phyloP scores from a whole-genome alignment of 2,329 filamentous ascomycete species.

The Nemania serpens region DNA sequence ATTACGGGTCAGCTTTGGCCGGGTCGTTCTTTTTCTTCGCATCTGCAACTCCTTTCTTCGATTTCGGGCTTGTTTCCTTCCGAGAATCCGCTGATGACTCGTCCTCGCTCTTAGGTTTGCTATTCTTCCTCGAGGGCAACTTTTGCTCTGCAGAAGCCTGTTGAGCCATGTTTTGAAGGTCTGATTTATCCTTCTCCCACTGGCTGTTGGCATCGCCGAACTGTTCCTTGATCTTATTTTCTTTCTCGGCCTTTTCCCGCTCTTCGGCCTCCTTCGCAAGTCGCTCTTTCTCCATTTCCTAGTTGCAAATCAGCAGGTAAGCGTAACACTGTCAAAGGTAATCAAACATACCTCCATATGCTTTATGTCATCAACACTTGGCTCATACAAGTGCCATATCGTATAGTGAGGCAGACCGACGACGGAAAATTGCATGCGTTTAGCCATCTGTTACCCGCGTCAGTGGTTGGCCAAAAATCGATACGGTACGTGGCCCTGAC shows the following conservation, averaged over 20 bases:
- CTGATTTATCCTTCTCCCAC: constrained; percentile 89
- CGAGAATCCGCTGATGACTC: constrained; percentile 21
- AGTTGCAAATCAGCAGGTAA: constrained; percentile 23
- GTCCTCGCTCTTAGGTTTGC: constrained; percentile 19
- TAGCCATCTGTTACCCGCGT: constrained; percentile 75
- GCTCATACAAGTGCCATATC: constrained; percentile 99
- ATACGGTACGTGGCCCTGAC: constrained; percentile 52
- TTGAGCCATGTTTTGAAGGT: constrained; percentile 71
- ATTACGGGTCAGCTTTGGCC: constrained; percentile 33
- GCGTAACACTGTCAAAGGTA: not conserved
- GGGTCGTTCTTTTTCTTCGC: constrained; percentile 30
- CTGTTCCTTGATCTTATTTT: constrained; percentile 78
- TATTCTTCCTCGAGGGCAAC: constrained; percentile 19
- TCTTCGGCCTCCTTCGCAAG: constrained; percentile 81
- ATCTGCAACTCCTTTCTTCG: constrained; percentile 23
- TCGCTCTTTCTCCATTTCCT: constrained; percentile 93
- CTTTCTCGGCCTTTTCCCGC: constrained; percentile 70
- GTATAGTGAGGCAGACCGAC: constrained; percentile 96
- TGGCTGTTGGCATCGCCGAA: constrained; percentile 78
- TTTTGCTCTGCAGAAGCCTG: constrained; percentile 46
- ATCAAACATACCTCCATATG: constrained; percentile 78
- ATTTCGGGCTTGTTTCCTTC: constrained; percentile 28
- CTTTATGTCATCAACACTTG: constrained; percentile 94
- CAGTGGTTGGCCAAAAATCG: constrained; percentile 12
- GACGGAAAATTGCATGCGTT: constrained; percentile 93